Conservation (phyloP, 2,329 filamentous ascomycete species). For the Aspergillus nomiae region DNA sequence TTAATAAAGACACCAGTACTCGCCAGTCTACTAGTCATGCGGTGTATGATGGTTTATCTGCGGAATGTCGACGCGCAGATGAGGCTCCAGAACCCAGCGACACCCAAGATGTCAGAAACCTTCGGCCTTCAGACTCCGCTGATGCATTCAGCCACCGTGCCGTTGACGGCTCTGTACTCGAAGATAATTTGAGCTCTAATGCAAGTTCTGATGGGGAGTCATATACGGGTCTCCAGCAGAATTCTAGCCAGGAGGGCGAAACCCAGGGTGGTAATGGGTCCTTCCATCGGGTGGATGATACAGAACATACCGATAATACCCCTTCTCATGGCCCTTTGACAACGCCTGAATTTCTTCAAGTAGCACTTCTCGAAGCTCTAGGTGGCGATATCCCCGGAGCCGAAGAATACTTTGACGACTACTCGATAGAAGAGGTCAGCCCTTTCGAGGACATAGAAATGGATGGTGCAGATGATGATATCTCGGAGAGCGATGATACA, state of each 20-base stretch:
- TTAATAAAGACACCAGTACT: slow-evolving; percentile 10
- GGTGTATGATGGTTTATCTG: background rate
- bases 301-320: slow-evolving; percentile 4
- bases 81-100: background rate
- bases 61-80: background rate
- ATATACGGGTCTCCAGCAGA: slow-evolving; percentile 11
- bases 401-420: slow-evolving; percentile 22
- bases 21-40: background rate
- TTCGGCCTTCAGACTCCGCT: slow-evolving; percentile 14
- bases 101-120: background rate
- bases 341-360: slow-evolving; percentile 25
- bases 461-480: slow-evolving; percentile 15
- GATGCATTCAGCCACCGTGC: slow-evolving; percentile 22
- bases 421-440: slow-evolving; percentile 18
- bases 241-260: slow-evolving; percentile 3
- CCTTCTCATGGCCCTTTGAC: slow-evolving; percentile 16
- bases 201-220: slow-evolving; percentile 16
- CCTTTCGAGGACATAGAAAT: slow-evolving; percentile 16
- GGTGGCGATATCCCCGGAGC: slow-evolving; percentile 22
- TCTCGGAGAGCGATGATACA: slow-evolving; percentile 18
- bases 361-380: slow-evolving; percentile 25
- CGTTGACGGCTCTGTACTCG: slow-evolving; percentile 21
- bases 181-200: slow-evolving; percentile 17
- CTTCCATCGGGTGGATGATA: slow-evolving; percentile 3
- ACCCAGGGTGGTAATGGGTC: slow-evolving; percentile 1